Evolutionary conservation across 2,329 filamentous ascomycete species (phyloP).

Genomic region (Cladosporium austrohemisphaericum): DNA sequence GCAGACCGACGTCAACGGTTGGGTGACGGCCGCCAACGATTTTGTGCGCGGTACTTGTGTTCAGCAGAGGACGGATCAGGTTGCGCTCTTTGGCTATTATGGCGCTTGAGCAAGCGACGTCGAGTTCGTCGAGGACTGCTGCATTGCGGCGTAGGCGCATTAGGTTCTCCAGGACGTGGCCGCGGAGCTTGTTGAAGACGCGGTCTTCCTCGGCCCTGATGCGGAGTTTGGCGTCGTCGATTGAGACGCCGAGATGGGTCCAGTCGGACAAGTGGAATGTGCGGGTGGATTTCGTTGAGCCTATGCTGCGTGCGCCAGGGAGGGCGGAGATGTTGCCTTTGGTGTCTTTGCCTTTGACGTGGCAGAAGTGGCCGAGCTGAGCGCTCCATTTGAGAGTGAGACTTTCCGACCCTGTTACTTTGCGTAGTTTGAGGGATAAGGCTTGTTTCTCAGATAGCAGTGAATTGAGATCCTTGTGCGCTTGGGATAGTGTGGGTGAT

Average conservation of each 20-base stretch:
- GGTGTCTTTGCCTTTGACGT: constrained; percentile 78
- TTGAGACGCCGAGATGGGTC: constrained; percentile 72
- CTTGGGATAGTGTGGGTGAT: constrained; percentile 58
- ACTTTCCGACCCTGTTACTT: constrained; percentile 52
- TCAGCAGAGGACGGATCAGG: constrained; percentile 70
- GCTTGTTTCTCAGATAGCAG: constrained; percentile 58
- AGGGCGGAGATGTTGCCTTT: constrained; percentile 42
- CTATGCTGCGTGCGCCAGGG: constrained; percentile 55
- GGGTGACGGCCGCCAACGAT: constrained; percentile 86
- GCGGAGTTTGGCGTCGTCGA: constrained; percentile 72
- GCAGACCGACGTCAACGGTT: constrained; percentile 80
- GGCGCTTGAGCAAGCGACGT: constrained; percentile 84
- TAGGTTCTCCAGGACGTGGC: constrained; percentile 73
- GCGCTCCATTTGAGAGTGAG: constrained; percentile 83
- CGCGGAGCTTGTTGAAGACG: constrained; percentile 71
- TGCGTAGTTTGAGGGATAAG: constrained; percentile 60
- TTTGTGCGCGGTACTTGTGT: constrained; percentile 60
- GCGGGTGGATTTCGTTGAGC: constrained; percentile 76
- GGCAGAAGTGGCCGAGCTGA: constrained; percentile 82
- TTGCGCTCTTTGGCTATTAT: constrained; percentile 69
- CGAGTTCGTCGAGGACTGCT: constrained; percentile 85
- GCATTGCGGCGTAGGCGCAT: constrained; percentile 86
- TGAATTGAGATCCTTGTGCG: constrained; percentile 64
- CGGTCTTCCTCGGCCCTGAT: constrained; percentile 81
- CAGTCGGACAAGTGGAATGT: constrained; percentile 82